Evolutionary conservation across 2,329 filamentous ascomycete genomes (phyloP).

Genomic region (Magnaporthiopsis rhizophila): DNA sequence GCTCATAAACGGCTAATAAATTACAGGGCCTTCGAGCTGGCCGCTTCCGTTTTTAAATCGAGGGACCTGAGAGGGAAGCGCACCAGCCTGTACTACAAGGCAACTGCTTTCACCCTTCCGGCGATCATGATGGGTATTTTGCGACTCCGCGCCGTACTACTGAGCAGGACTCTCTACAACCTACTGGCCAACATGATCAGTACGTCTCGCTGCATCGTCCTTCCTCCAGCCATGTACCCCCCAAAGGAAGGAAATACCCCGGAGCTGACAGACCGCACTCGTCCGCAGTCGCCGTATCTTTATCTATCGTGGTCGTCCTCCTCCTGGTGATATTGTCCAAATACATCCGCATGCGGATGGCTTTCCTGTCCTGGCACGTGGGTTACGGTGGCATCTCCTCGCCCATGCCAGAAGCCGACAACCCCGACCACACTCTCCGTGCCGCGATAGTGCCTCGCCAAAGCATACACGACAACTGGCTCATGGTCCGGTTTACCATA

Average conservation of each 20-base stretch:
- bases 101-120: slow-evolving; percentile 27
- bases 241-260: too few species aligned
- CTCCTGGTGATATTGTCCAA: slow-evolving; percentile 30
- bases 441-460: slow-evolving; percentile 11
- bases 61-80: slow-evolving; percentile 16
- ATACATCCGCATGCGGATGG: slow-evolving; percentile 29
- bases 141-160: slow-evolving; percentile 20
- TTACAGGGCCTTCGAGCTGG: slow-evolving; percentile 28
- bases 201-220: slow-evolving; percentile 17
- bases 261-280: neutral
- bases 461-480: slow-evolving; percentile 36
- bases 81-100: slow-evolving; percentile 23
- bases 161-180: slow-evolving; percentile 21
- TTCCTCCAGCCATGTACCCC: too few species aligned
- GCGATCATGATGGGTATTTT: slow-evolving; percentile 25
- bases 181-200: slow-evolving; percentile 28
- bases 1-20: neutral
- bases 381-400: slow-evolving; percentile 20
- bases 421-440: neutral
- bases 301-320: slow-evolving; percentile 27
- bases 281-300: slow-evolving; percentile 27
- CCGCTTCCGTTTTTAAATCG: slow-evolving; percentile 24
- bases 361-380: slow-evolving; percentile 23
- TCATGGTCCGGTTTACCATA: slow-evolving; percentile 35
- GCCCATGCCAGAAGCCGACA: slow-evolving; percentile 1